A percentile compares a stretch with the other conserved stretches of the same genome.
Evolutionary conservation across 73 alveolate species (phyloP).

Genomic region (Breviolum minutum): DNA sequence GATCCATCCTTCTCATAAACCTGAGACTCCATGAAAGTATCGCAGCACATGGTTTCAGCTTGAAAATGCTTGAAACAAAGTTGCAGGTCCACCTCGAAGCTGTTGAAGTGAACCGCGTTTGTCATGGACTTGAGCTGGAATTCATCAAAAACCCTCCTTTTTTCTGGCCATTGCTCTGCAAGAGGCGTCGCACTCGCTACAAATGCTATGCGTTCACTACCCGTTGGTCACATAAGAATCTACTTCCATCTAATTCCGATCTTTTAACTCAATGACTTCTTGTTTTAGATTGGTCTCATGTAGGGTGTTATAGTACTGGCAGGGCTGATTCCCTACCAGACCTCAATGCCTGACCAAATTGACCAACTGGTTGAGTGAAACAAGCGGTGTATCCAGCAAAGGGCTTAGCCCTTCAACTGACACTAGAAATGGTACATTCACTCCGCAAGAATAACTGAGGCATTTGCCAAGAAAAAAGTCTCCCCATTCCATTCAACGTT

Average conservation of each 20-base stretch:
- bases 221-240: not conserved
- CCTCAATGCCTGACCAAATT: not conserved
- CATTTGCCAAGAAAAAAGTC: not conserved
- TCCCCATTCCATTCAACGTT: conserved; percentile 1
- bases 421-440: conserved; percentile 14
- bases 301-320: too few relatives aligned
- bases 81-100: too few relatives aligned
- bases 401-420: conserved; percentile 10
- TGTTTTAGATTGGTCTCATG: too few relatives aligned
- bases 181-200: not conserved
- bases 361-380: not conserved
- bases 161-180: conserved; percentile 7
- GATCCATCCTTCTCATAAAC: conserved; percentile 87
- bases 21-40: not conserved
- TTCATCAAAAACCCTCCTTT: not conserved
- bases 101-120: too few relatives aligned
- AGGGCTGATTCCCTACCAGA: too few relatives aligned
- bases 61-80: too few relatives aligned
- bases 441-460: not conserved
- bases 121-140: too few relatives aligned
- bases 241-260: too few relatives aligned
- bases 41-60: not conserved
- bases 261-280: too few relatives aligned
- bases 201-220: not conserved
- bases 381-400: not conserved